Conservation (phyloP, 2,329 filamentous ascomycete genomes). For the Truncatella angustata region DNA sequence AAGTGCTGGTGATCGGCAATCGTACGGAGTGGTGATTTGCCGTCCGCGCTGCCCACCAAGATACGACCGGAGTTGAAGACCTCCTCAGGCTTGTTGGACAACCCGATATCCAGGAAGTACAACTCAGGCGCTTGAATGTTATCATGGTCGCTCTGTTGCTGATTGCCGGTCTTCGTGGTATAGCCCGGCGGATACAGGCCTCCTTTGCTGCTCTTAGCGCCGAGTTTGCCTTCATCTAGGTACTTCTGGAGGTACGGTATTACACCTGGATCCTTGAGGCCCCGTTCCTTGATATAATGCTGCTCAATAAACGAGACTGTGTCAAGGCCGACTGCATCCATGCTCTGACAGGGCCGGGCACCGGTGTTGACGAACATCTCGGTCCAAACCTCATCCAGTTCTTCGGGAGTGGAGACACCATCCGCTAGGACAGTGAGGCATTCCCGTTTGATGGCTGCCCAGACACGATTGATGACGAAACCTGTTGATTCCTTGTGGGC, state of each 20-base stretch:
- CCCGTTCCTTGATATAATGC: conserved; percentile 16
- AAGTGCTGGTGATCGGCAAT: conserved; percentile 16
- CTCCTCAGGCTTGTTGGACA: conserved; percentile 3
- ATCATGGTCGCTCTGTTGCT: conserved; percentile 1
- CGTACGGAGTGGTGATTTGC: conserved; percentile 2
- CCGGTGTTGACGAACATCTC: conserved; percentile 27
- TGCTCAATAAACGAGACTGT: conserved; percentile 28
- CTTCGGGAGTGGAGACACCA: conserved; percentile 27
- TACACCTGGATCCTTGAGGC: conserved; percentile 11
- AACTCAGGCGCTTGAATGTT: conserved; percentile 4
- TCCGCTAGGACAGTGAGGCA: conserved; percentile 28
- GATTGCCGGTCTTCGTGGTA: conserved; percentile 2
- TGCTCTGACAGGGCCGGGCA: conserved; percentile 28
- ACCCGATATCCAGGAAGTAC: conserved; percentile 7
- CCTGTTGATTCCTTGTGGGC: conserved; percentile 28
- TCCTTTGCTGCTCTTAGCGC: conserved; percentile 28
- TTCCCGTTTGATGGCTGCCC: conserved; percentile 34
- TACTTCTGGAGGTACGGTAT: conserved; percentile 25
- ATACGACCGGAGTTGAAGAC: conserved; percentile 2
- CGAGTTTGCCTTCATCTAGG: conserved; percentile 23
- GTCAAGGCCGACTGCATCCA: conserved; percentile 33
- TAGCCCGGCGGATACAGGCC: conserved; percentile 5
- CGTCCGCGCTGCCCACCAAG: conserved; percentile 2
- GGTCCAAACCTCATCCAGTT: conserved; percentile 30
- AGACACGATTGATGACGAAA: conserved; percentile 34